Percentiles rank a stretch among this genome's conserved stretches.
Evolutionary conservation across 192 early-diverging fungal genomes (phyloP).

Genomic region (Gryganskiella cystojenkinii): DNA sequence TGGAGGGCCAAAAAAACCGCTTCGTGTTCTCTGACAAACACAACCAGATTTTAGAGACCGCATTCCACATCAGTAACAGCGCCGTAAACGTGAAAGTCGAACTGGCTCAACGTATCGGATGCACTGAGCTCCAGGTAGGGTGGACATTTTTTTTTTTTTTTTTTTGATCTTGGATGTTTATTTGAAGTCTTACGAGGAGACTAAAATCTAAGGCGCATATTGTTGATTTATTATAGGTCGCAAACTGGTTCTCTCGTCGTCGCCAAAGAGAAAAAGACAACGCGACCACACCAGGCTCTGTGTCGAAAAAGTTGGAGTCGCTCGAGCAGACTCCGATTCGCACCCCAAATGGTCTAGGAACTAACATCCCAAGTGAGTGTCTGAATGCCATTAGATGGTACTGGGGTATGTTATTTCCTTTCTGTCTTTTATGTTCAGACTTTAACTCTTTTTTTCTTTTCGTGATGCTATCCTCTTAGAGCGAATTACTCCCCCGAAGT

Average conservation of each 20-base stretch:
- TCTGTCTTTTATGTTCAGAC: no score
- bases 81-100: slow-evolving; percentile 1
- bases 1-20: slow-evolving; percentile 25
- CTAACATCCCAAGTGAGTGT: no score
- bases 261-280: slow-evolving; percentile 4
- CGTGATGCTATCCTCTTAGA: no score
- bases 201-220: not conserved
- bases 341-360: no score
- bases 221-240: slow-evolving; percentile 4
- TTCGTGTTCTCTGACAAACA: slow-evolving; percentile 24
- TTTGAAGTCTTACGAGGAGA: not conserved
- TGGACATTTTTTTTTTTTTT: not conserved
- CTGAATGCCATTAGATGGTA: no score
- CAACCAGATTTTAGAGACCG: slow-evolving; percentile 9
- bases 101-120: slow-evolving; percentile 21
- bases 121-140: slow-evolving; percentile 28
- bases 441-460: no score
- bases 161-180: not conserved
- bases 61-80: slow-evolving; percentile 11
- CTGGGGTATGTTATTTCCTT: no score
- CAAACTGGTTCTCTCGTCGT: slow-evolving; percentile 34
- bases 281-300: not conserved
- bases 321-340: no score
- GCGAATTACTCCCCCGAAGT: no score
- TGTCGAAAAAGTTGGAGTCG: not conserved